Base-by-base conservation (phyloP, 345 rosid species). In the Microthlaspi erraticum region DNA sequence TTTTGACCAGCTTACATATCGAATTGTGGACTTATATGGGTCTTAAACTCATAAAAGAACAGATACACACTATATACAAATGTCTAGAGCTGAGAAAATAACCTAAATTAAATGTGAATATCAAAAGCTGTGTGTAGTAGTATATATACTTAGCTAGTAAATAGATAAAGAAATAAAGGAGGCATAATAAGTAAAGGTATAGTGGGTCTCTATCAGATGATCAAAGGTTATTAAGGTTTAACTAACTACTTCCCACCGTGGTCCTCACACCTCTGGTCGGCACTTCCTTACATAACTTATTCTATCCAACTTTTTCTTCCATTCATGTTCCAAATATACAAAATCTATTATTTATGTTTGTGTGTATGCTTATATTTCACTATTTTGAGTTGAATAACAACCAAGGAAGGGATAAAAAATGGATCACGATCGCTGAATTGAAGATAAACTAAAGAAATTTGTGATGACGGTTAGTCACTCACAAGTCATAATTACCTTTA, bases 401-500 rank as follows among this genome's bases (percentile, higher is more conserved):
- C 32, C 60, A 31, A 57, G n/a, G n/a, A 26, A 26, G 64, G 54
- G 38, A 49, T 31, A 36, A 2, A 48, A 56, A 57, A 29, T 57
- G 66, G 60, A 58, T 65, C 66, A 49, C 66, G 66, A 58, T 66
- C 9, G 8, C 67, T 19, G 45, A 58, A 58, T 1, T n/a, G 48
- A 59, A 20, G 78, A 73, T 73, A 57, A 57, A 32, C 6, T 66
- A 58, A 64, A 66, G 9, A 39, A 66, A 32, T 66, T 41, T 58
- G 5, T 73, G 32, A 56, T 73, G 77, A 57, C 66, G 71, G 77
- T 73, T 57, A 18, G 77, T 64, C 77, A 65, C 71, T 73, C 53
- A 46, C 60, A 51, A 53, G 37, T 55, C 48, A 53, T 38, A 65
- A 26, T 26, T 26, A 32, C 66, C 66, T 58, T 65, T 41, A 36